Percentiles rank a stretch among this genome's conserved stretches.
Conservation (phyloP, 495 filamentous ascomycete species). For the Trichocladium uniseriatum region DNA sequence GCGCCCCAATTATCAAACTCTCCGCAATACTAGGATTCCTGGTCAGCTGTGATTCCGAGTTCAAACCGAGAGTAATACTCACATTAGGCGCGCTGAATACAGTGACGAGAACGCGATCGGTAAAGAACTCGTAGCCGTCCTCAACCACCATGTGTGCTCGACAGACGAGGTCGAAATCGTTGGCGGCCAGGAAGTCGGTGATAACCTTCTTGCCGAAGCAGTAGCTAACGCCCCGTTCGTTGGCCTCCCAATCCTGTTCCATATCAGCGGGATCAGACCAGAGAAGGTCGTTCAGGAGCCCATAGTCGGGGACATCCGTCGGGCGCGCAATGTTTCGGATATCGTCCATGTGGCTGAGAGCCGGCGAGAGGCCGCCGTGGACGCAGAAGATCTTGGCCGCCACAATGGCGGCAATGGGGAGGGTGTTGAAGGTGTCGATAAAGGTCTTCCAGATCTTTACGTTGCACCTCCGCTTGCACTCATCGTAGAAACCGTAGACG, state of each 20-base stretch:
- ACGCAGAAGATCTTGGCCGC: constrained; percentile 99
- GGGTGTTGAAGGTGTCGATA: constrained; percentile 92
- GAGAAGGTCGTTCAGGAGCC: constrained; percentile 87
- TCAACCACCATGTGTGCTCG: constrained; percentile 99
- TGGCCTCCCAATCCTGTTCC: constrained; percentile 96
- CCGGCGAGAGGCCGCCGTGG: constrained; percentile 89
- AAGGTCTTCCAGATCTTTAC: constrained; percentile 99
- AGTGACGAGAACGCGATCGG: constrained; percentile 87
- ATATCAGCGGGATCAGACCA: constrained; percentile 99
- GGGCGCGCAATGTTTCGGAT: constrained; percentile 92
- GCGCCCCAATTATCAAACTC: constrained; percentile 99
- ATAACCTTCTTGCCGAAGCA: constrained; percentile 99
- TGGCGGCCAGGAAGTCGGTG: constrained; percentile 84
- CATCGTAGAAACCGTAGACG: constrained; percentile 98
- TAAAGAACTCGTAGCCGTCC: constrained; percentile 99
- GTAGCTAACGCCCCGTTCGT: constrained; percentile 94
- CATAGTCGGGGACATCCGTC: constrained; percentile 97
- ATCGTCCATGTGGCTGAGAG: constrained; percentile 93
- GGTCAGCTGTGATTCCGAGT: constrained; percentile 1
- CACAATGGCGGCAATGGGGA: constrained; percentile 93
- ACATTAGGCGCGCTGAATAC: constrained; percentile 98
- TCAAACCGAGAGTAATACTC: constrained; percentile 30
- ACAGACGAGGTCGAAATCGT: constrained; percentile 97
- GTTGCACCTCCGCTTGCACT: constrained; percentile 95
- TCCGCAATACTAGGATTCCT: constrained; percentile 69